These are phyloP conservation scores for Solanum ahanhuiri DNA, from an alignment of 257 asterid genomes.

Conservation along the genomic window DNA sequence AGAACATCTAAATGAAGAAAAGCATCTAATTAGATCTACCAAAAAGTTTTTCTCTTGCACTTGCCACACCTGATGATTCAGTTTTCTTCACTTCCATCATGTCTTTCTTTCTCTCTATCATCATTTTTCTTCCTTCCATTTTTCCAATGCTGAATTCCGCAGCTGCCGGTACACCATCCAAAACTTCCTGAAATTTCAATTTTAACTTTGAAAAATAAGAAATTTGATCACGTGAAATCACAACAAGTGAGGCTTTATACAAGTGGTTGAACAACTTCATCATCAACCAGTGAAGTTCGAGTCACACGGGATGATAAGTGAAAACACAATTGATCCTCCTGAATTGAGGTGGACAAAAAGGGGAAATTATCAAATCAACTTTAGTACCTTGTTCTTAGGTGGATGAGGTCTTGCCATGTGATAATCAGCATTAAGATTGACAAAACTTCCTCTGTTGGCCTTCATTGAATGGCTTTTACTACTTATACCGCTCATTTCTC, in stretches of 20 bases:
- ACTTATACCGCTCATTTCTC: constrained; percentile 2
- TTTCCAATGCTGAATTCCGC: constrained; percentile 3
- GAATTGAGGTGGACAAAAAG: neutral
- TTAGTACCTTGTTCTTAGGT: constrained; percentile 33
- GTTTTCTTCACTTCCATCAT: neutral
- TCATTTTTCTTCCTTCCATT: constrained; percentile 17
- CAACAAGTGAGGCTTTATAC: no score
- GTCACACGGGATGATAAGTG: no score
- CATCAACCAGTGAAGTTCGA: neutral
- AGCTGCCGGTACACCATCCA: neutral
- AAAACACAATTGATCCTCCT: neutral
- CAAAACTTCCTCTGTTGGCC: constrained; percentile 15
- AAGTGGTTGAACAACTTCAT: neutral
- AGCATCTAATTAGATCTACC: no score
- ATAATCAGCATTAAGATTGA: constrained; percentile 56
- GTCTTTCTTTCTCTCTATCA: neutral
- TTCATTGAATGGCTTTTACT: neutral
- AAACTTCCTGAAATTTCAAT: constrained; percentile 17
- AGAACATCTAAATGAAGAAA: neutral
- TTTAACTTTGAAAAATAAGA: neutral
- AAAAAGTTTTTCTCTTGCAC: neutral
- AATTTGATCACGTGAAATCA: neutral
- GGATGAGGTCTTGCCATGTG: constrained; percentile 51
- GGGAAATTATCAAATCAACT: neutral
- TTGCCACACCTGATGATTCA: neutral